Base-by-base conservation (phyloP, 768 basidiomycete species). In the Sistotremastrum suecicum region DNA sequence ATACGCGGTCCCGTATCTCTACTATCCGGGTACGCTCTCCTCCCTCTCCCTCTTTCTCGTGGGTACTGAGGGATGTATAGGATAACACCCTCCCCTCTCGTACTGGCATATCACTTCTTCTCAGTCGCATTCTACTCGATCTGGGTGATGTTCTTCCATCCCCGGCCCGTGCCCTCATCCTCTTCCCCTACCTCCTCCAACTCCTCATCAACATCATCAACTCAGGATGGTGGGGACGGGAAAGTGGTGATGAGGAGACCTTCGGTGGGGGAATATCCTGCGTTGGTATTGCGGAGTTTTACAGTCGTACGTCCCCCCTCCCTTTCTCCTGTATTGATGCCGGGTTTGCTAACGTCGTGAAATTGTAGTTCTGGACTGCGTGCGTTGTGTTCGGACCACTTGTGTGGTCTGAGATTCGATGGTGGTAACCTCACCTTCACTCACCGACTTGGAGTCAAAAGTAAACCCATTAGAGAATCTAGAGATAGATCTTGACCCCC, bases 101-200 rank as follows among this genome's bases (percentile, higher is more conserved):
- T 89, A 39, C 77, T 99, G 12, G 76, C 82, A 52, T 76, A 75
- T 56, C 95, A 98, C 67, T 99, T 99, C 66, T 99, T 94, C 70
- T 66, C 74, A 30, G 95, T 99, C 52, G 95, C 95, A 0, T 74
- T 99, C 52, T 99, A 95, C 64, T 80, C 91, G 1, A 81, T 97
- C 58, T 98, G 81, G 77, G 69, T 83, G 43, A 71, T 95, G 63
- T 91, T 97, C 63, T 81, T 78, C 6, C 76, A 70, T 46, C 71
- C 75, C 39, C 65, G 63, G 8, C 58, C 63, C 7, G 54, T 58
- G 64, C 47, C 62, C 66, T 35, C 59, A 48, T 5, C 57, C 47
- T 7, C 20, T 1, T 20, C 20, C 20, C 20, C 20, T 20, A 20
- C 29, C 37, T 33, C 34, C 10, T n/a, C 7, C 12, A 20, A 20